phyloP scores from a whole-genome alignment of 108 stramenopile genomes.

The Pseudonitzschia multistriata region DNA sequence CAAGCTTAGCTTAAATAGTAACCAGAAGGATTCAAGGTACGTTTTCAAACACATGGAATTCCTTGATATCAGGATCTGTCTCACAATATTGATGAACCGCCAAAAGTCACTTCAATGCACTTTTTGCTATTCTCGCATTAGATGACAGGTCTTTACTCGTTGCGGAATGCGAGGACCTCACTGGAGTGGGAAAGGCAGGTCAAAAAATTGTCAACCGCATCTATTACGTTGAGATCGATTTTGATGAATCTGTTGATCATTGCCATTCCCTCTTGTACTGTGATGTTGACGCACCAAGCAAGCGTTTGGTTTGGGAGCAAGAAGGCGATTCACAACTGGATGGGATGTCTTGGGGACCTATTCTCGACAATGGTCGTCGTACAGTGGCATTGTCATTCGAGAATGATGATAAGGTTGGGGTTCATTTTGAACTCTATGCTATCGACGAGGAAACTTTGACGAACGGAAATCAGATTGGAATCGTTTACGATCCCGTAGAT shows the following conservation, averaged over 20 bases:
- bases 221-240: constrained; percentile 10
- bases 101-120: constrained; percentile 18
- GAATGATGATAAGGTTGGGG: constrained; percentile 15
- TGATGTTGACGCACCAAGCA: constrained; percentile 10
- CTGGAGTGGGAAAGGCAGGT: background rate
- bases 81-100: background rate
- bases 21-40: constrained; percentile 4
- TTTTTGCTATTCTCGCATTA: constrained; percentile 14
- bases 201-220: constrained; percentile 20
- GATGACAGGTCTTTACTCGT: constrained; percentile 12
- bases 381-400: constrained; percentile 18
- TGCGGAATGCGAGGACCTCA: constrained; percentile 14
- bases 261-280: constrained; percentile 5
- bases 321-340: constrained; percentile 12
- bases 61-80: background rate
- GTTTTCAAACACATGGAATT: background rate
- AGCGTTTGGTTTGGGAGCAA: constrained; percentile 19
- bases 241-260: constrained; percentile 13
- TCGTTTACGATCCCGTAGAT: background rate
- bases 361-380: background rate
- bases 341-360: constrained; percentile 16
- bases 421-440: constrained; percentile 18
- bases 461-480: background rate
- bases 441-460: background rate
- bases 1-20: constrained; percentile 5